These are phyloP conservation scores for Paramecium octaurelia DNA, from an alignment of 73 alveolate species.

Conservation along the genomic window DNA sequence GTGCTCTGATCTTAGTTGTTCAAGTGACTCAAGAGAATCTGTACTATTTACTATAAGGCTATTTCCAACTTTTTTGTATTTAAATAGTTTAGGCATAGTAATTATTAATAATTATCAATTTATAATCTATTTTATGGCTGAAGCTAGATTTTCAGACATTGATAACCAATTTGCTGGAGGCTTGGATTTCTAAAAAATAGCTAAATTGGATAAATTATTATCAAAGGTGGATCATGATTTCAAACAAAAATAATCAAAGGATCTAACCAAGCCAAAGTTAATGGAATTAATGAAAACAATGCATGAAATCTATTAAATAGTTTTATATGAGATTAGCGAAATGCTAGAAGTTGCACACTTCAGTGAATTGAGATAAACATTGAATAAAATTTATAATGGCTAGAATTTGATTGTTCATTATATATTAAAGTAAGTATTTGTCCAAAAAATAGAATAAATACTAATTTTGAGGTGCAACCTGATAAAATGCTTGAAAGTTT, in stretches of 20 bases:
- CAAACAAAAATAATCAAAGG: background rate
- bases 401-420: conserved; percentile 13
- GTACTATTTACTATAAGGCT: background rate
- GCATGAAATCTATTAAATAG: conserved; percentile 29
- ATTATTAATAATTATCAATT: background rate
- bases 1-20: background rate
- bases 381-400: conserved; percentile 33
- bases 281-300: conserved; percentile 27
- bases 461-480: conserved; percentile 38
- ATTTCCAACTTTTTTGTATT: background rate
- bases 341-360: conserved; percentile 14
- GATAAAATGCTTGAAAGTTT: conserved; percentile 23
- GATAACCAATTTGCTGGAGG: conserved; percentile 9
- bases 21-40: background rate
- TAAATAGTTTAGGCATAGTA: background rate
- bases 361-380: conserved; percentile 12
- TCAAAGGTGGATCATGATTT: conserved; percentile 40
- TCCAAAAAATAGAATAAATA: background rate
- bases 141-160: background rate
- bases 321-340: conserved; percentile 30
- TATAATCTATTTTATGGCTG: background rate
- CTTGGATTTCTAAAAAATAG: background rate
- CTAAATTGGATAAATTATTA: background rate
- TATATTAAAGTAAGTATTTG: background rate
- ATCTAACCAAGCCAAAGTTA: background rate